phyloP scores from a whole-genome alignment of 202 grass and related monocot genomes.

The Schoenoplectus tabernaemontani region DNA sequence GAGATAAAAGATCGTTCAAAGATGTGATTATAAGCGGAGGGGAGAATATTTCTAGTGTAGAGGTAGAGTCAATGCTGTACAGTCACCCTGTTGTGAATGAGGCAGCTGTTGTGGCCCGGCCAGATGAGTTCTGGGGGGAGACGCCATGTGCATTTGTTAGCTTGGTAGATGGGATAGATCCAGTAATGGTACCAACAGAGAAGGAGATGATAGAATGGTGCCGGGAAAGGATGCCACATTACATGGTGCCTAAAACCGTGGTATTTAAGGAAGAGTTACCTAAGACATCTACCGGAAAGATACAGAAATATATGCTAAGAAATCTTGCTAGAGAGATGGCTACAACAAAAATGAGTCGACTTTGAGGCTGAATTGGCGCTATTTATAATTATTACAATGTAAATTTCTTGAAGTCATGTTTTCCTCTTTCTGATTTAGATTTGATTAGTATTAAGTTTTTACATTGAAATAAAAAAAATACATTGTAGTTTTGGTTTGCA shows the following conservation, averaged over 20 bases:
- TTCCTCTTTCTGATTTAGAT: background rate
- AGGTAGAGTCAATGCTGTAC: constrained; percentile 74
- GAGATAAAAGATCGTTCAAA: constrained; percentile 91
- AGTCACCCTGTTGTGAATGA: constrained; percentile 61
- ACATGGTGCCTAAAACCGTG: constrained; percentile 77
- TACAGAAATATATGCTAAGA: constrained; percentile 58
- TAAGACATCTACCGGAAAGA: constrained; percentile 85
- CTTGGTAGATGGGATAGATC: constrained; percentile 30
- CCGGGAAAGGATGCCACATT: constrained; percentile 60
- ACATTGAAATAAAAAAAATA: background rate
- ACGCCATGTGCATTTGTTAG: constrained; percentile 81
- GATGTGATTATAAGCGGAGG: constrained; percentile 95
- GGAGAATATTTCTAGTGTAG: constrained; percentile 93
- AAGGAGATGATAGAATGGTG: constrained; percentile 55
- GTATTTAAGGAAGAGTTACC: constrained; percentile 56
- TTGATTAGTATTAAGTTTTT: background rate
- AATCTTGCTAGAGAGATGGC: constrained; percentile 55
- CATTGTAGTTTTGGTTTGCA: background rate
- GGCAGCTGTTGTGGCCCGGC: constrained; percentile 61
- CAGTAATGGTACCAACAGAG: constrained; percentile 18
- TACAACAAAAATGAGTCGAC: background rate
- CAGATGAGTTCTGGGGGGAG: constrained; percentile 70
- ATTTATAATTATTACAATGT: background rate
- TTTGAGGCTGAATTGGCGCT: background rate
- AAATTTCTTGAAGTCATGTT: background rate